A percentile compares a stretch with the other conserved stretches of the same genome.
phyloP scores from a whole-genome alignment of 2,329 filamentous ascomycete genomes.

The Cucurbitaria berberidis region DNA sequence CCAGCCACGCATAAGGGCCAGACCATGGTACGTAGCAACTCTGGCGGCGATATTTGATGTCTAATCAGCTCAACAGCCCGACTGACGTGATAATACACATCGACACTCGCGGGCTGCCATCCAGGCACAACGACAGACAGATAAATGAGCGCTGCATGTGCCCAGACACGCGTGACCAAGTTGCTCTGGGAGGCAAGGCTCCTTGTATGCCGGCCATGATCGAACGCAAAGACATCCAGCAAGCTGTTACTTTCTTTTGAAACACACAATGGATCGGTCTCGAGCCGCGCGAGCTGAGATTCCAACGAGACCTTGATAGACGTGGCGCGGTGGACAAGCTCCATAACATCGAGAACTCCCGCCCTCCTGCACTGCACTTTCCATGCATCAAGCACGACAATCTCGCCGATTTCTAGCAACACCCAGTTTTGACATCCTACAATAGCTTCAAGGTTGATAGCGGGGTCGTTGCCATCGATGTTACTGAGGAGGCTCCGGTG shows the following conservation, averaged over 20 bases:
- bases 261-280: neutral
- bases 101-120: conserved; percentile 25
- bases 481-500: conserved; percentile 28
- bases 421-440: conserved; percentile 65
- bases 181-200: neutral
- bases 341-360: conserved; percentile 54
- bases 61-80: conserved; percentile 14
- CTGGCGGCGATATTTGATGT: conserved; percentile 18
- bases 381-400: conserved; percentile 61
- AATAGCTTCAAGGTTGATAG: conserved; percentile 58
- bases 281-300: neutral
- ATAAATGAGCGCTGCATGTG: conserved; percentile 28
- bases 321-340: conserved; percentile 54
- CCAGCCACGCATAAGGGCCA: conserved; percentile 46
- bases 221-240: conserved; percentile 4
- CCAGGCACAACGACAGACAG: conserved; percentile 27
- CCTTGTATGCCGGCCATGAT: neutral
- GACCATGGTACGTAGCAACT: conserved; percentile 33
- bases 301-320: neutral
- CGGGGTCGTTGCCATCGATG: conserved; percentile 26
- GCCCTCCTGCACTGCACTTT: conserved; percentile 57
- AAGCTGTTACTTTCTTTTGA: conserved; percentile 1
- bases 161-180: conserved; percentile 24
- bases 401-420: conserved; percentile 61
- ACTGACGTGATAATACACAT: conserved; percentile 20